Evolutionary conservation across 2,329 filamentous ascomycete species (phyloP).

Genomic region (Iodosphaeria phyllophila): DNA sequence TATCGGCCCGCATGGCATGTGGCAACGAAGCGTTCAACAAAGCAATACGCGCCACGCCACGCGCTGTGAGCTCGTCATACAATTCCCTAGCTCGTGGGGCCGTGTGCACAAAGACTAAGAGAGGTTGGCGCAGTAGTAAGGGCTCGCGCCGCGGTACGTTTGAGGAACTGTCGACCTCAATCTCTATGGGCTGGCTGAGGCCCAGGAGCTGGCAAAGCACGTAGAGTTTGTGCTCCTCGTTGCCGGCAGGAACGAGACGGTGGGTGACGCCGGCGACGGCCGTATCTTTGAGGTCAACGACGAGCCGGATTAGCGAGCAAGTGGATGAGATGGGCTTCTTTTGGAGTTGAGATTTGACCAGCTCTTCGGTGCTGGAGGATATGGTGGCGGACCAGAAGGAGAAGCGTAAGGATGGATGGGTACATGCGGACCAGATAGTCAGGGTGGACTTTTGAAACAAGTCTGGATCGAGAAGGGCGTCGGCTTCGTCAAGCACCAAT

Average conservation of each 20-base stretch:
- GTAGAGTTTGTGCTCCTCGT: constrained; percentile 83
- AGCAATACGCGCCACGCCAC: constrained; percentile 67
- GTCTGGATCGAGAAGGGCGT: constrained; percentile 81
- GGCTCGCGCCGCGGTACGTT: too few relatives aligned
- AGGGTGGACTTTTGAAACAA: constrained; percentile 82
- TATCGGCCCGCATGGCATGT: constrained; percentile 51
- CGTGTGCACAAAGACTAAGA: constrained; percentile 91
- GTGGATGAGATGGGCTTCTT: constrained; percentile 23
- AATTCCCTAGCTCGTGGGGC: constrained; percentile 79
- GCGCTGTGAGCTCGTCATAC: constrained; percentile 74
- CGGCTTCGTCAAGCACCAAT: constrained; percentile 80
- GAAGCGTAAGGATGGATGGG: constrained; percentile 46
- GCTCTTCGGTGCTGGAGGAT: constrained; percentile 74
- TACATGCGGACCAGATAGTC: constrained; percentile 66
- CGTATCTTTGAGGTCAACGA: constrained; percentile 93
- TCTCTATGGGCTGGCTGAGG: constrained; percentile 38
- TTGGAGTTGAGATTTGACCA: constrained; percentile 51
- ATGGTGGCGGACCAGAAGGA: constrained; percentile 96
- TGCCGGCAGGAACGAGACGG: constrained; percentile 60
- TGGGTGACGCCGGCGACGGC: constrained; percentile 86
- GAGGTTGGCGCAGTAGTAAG: constrained; percentile 80
- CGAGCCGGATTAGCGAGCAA: constrained; percentile 55
- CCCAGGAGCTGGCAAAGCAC: constrained; percentile 79
- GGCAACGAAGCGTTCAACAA: constrained; percentile 79
- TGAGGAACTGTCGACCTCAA: constrained; percentile 36